Conservation (phyloP, 1,284 basidiomycete species). For the Takashimella koratensis region DNA sequence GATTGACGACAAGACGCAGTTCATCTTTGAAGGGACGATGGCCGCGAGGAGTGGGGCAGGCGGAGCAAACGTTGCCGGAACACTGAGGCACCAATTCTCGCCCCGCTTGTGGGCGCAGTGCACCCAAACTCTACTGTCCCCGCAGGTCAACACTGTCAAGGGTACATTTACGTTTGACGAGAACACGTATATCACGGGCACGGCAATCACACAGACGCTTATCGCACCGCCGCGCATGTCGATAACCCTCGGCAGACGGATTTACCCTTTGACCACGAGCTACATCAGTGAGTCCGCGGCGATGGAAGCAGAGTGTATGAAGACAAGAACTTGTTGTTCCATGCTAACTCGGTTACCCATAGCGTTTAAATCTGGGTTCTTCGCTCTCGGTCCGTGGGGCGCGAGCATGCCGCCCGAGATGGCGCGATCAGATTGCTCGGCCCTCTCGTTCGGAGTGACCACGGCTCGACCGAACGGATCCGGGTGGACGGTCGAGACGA, state of each 20-base stretch:
- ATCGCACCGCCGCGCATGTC: slow-evolving; percentile 49
- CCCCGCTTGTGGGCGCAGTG: slow-evolving; percentile 43
- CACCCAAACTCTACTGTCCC: slow-evolving; percentile 48
- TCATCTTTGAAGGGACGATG: slow-evolving; percentile 48
- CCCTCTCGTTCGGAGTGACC: slow-evolving; percentile 44
- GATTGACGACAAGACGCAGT: slow-evolving; percentile 34
- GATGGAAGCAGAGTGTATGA: no score
- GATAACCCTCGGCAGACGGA: slow-evolving; percentile 49
- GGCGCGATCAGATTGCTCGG: slow-evolving; percentile 27
- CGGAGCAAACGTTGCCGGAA: slow-evolving; percentile 53
- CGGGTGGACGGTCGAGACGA: slow-evolving; percentile 46
- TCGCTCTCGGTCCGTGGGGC: slow-evolving; percentile 51
- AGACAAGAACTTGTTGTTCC: not conserved
- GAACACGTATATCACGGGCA: slow-evolving; percentile 49
- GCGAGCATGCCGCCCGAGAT: slow-evolving; percentile 3
- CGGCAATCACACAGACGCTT: slow-evolving; percentile 35
- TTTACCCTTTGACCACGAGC: slow-evolving; percentile 48
- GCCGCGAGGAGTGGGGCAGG: slow-evolving; percentile 46
- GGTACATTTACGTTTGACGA: slow-evolving; percentile 51
- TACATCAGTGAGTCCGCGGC: slow-evolving; percentile 38
- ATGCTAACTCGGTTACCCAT: not conserved
- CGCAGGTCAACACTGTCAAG: slow-evolving; percentile 50
- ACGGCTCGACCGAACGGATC: slow-evolving; percentile 26
- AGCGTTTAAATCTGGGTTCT: slow-evolving; percentile 51
- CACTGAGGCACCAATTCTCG: slow-evolving; percentile 52